Base-by-base conservation (phyloP, 2,329 filamentous ascomycete genomes). In the Fusarium irregulare region DNA sequence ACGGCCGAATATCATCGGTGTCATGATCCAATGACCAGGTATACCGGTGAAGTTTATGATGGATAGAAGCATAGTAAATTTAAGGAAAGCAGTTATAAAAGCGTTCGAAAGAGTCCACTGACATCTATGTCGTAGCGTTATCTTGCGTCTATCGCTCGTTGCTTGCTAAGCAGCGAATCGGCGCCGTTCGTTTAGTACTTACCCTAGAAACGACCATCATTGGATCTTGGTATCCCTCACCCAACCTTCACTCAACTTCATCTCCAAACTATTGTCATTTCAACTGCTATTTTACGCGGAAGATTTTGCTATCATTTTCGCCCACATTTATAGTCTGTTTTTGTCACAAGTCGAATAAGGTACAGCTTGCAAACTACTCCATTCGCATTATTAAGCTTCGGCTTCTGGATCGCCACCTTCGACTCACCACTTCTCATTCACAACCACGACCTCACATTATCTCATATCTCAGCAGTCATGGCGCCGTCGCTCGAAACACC, bases 401-500 rank as follows among this genome's bases (percentile, higher is more conserved):
- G 58, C 42, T 37, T 9, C 55, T 41, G 23, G 21, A 47, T 75
- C 58, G 71, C 71, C 74, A 74, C 71, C n/a, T 30, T 44, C 44
- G 20, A 54, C 48, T 63, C 41, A 47, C 32, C 32, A 20, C 41
- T 20, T 13, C 25, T 37, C 60, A 28, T 37, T 6, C 6, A 34
- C 28, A 59, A 13, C 37, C 56, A 57, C 47, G 49, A 42, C 11
- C 46, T 56, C 27, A 40, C 50, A 28, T 28, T 28, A 28, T 28
- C 27, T 53, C 14, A 46, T n/a, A 40, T n/a, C 55, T 56, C 51
- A 57, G 34, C 37, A 28, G 51, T 25, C 61, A 97, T 97, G 93
- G 91, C 93, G 56, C 93, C 93, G 20, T 93, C 92, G 25, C 83
- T 97, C 46, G 92, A 97, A 82, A 89, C 91, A 75, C 87, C 91